Conservation (phyloP, 768 basidiomycete genomes). For the Lentinula lateritia region DNA sequence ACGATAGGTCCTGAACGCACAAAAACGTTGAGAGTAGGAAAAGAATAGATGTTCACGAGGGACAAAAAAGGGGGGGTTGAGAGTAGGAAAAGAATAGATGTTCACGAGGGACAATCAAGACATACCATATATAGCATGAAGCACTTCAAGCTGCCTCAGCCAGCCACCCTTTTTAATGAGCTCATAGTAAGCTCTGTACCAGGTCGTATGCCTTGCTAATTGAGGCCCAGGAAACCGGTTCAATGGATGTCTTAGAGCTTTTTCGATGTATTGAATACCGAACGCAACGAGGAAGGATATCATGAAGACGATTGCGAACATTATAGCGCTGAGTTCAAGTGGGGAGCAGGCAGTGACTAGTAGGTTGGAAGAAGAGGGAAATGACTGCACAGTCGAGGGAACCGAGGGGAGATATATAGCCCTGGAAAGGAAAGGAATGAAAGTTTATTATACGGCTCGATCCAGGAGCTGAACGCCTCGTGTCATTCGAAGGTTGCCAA, state of each 20-base stretch:
- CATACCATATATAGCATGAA: slow-evolving; percentile 18
- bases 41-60: too few relatives aligned
- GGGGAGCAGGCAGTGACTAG: neutral
- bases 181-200: slow-evolving; percentile 5
- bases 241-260: neutral
- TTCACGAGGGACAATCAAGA: neutral
- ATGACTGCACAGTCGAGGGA: too few relatives aligned
- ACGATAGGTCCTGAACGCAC: slow-evolving; percentile 16
- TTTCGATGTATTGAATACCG: neutral
- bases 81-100: too few relatives aligned
- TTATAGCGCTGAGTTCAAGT: neutral
- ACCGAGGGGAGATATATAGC: too few relatives aligned
- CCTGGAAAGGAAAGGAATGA: too few relatives aligned
- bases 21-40: neutral
- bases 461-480: too few relatives aligned
- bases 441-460: too few relatives aligned
- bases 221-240: slow-evolving; percentile 1
- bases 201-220: slow-evolving; percentile 1
- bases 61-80: too few relatives aligned
- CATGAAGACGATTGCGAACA: neutral
- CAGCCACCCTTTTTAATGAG: neutral
- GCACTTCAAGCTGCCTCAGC: slow-evolving; percentile 10
- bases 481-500: too few relatives aligned
- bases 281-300: neutral
- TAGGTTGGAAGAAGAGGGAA: too few relatives aligned